These are phyloP conservation scores for Nitzschia sp. DNA, from an alignment of 108 stramenopile species.

Conservation along the genomic window DNA sequence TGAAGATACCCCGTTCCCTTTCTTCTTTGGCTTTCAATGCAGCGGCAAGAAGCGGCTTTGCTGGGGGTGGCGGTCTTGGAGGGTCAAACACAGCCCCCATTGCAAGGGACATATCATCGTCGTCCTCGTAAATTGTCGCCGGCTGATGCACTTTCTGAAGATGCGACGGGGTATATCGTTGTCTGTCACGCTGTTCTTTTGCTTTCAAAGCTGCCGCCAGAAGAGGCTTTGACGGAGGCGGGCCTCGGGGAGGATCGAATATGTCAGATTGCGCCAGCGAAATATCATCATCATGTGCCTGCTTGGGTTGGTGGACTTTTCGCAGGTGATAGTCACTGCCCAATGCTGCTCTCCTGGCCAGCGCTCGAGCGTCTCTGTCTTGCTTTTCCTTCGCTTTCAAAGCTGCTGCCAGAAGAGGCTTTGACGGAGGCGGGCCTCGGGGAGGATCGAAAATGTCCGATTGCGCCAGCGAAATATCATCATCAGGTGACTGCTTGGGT, in stretches of 20 bases:
- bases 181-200: background rate
- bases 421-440: background rate
- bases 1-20: constrained; percentile 3
- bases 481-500: background rate
- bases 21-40: constrained; percentile 22
- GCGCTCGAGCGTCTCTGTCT: background rate
- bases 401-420: constrained; percentile 23
- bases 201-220: constrained; percentile 13
- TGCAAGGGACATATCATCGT: constrained; percentile 5
- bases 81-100: constrained; percentile 18
- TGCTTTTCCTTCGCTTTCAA: constrained; percentile 19
- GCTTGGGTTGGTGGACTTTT: background rate
- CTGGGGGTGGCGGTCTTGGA: background rate
- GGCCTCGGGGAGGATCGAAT: constrained; percentile 3
- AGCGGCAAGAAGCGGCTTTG: constrained; percentile 17
- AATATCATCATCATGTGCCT: background rate
- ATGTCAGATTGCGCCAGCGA: constrained; percentile 1
- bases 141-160: constrained; percentile 10
- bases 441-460: constrained; percentile 17
- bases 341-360: background rate
- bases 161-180: background rate
- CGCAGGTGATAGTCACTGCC: background rate
- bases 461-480: constrained; percentile 10
- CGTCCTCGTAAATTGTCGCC: background rate
- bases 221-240: constrained; percentile 13